A percentile compares a stretch with the other conserved stretches of the same genome.
Evolutionary conservation across 345 rosid genomes (phyloP).

Genomic region (Melastoma malabathricum): DNA sequence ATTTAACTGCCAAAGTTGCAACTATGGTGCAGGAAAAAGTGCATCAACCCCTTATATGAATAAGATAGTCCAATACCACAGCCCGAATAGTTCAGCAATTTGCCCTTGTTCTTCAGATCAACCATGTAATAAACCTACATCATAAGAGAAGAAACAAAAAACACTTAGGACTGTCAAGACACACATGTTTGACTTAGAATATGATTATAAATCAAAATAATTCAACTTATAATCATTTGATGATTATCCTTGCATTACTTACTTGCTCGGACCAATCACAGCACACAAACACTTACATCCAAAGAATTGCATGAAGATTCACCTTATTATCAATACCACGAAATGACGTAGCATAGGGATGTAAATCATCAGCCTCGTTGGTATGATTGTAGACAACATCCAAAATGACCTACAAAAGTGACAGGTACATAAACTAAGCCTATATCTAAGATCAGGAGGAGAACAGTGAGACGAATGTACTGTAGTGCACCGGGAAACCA

Average conservation of each 20-base stretch:
- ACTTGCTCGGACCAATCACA: too few species aligned
- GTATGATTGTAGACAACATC: constrained; percentile 96
- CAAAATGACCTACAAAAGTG: constrained; percentile 57
- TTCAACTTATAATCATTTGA: too few species aligned
- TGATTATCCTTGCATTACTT: too few species aligned
- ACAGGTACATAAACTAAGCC: constrained; percentile 6
- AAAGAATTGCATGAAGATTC: neutral
- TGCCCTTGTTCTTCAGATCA: constrained; percentile 40
- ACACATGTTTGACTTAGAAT: neutral
- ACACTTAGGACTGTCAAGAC: too few species aligned
- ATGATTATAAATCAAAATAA: too few species aligned
- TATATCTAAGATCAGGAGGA: neutral
- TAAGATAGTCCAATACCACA: constrained; percentile 46
- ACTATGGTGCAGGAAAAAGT: too few species aligned
- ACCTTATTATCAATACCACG: constrained; percentile 97
- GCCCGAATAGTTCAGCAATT: constrained; percentile 70
- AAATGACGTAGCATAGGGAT: constrained; percentile 82
- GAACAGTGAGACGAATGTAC: neutral
- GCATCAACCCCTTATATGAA: neutral
- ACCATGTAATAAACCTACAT: constrained; percentile 83
- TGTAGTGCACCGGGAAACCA: neutral
- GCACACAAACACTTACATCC: neutral
- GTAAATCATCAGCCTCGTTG: constrained; percentile 74
- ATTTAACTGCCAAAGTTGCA: too few species aligned
- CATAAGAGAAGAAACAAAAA: too few species aligned